phyloP scores from a whole-genome alignment of 371 early-diverging fungal species.

The Capniomyces stellatus region DNA sequence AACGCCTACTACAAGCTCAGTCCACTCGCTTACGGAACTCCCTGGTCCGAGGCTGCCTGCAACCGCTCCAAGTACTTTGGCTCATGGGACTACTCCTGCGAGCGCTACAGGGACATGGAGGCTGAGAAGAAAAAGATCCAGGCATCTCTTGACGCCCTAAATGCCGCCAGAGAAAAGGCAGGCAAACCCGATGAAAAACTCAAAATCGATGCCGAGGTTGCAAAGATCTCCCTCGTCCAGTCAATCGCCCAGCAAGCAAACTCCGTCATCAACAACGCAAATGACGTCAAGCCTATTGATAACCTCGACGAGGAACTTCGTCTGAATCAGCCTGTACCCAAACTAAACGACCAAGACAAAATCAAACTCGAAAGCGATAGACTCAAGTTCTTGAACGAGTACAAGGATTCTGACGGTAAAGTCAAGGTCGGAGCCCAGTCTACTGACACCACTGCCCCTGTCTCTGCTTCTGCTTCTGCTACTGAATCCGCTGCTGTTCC shows the following conservation, averaged over 20 bases:
- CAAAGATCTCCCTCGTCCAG: too few relatives aligned
- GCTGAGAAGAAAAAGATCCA: background rate
- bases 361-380: background rate
- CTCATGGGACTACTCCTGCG: slow-evolving; percentile 71
- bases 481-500: too few relatives aligned
- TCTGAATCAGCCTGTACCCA: background rate
- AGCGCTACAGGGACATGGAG: background rate
- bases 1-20: slow-evolving; percentile 39
- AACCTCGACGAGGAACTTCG: slow-evolving; percentile 1
- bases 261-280: background rate
- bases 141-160: background rate
- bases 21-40: slow-evolving; percentile 67
- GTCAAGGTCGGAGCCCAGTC: background rate
- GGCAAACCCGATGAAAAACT: too few relatives aligned
- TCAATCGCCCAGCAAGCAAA: too few relatives aligned
- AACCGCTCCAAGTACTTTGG: slow-evolving; percentile 54
- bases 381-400: slow-evolving; percentile 1
- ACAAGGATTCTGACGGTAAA: background rate
- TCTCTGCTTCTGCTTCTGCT: background rate
- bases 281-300: background rate
- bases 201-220: too few relatives aligned
- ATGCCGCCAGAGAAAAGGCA: background rate
- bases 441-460: background rate
- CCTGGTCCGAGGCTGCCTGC: slow-evolving; percentile 50
- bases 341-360: background rate